Conservation (phyloP, 768 basidiomycete genomes). For the Stropharia rugosoannulata region DNA sequence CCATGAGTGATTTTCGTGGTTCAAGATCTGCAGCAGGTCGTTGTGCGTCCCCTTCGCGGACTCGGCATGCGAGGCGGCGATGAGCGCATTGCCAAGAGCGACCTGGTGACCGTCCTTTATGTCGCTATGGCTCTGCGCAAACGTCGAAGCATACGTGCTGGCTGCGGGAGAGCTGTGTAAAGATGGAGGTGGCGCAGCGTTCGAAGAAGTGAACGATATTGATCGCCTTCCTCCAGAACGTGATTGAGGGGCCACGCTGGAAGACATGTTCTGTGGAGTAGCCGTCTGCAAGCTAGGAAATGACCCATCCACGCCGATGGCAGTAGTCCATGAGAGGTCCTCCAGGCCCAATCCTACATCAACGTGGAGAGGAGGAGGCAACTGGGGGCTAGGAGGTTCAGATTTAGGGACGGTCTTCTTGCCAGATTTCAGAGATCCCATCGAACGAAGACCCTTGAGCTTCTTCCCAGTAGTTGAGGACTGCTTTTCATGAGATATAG, state of each 20-base stretch:
- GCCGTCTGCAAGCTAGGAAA: constrained; percentile 17
- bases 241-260: constrained; percentile 30
- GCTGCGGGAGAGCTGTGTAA: constrained; percentile 53
- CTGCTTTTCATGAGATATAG: constrained; percentile 37
- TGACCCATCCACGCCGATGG: constrained; percentile 18
- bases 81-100: constrained; percentile 83
- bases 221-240: constrained; percentile 65
- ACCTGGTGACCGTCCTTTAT: constrained; percentile 54
- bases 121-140: constrained; percentile 19
- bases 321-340: constrained; percentile 51
- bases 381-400: constrained; percentile 46
- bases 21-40: constrained; percentile 90
- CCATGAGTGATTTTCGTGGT: constrained; percentile 86
- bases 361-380: constrained; percentile 52
- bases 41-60: constrained; percentile 88
- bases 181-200: constrained; percentile 30
- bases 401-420: constrained; percentile 38
- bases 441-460: constrained; percentile 75
- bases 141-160: constrained; percentile 39
- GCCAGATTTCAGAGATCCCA: constrained; percentile 70
- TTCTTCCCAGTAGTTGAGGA: constrained; percentile 39
- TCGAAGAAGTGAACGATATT: constrained; percentile 65
- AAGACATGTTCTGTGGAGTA: constrained; percentile 32
- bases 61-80: constrained; percentile 94
- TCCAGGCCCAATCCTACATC: constrained; percentile 58